Base-by-base conservation (phyloP, 2,329 filamentous ascomycete genomes). In the Colletotrichum plurivorum region DNA sequence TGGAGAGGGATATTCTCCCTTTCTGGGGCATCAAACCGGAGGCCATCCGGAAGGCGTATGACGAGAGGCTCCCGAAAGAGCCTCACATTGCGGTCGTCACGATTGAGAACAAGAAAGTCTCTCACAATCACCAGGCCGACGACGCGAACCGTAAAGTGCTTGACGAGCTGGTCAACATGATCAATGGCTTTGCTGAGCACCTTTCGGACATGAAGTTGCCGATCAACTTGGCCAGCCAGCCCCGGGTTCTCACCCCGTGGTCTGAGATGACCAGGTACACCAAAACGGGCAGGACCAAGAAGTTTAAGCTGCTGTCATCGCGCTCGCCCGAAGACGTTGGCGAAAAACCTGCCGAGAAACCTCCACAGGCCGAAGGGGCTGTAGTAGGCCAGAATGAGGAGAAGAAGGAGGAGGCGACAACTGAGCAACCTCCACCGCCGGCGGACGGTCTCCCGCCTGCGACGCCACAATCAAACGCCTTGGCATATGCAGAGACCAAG, bases 121-220 rank as follows among this genome's bases (percentile, higher is more conserved):
- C 75, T 9, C 79, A 82, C 64, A 82, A 78, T n/a, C 73, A 78
- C 16, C 76, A 78, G 8, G 71, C 73, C 2, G 75, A 79, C 52
- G 76, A 76, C 3, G 74, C 73, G 0, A 75, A 82, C 22, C 76
- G 77, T 18, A 67, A 75, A 13, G 74, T 82, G 20, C 73, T 89
- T 46, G 78, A 84, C 15, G 79, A 81, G n/a, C 75, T 88, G 0
- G 83, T 89, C 7, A 86, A 87, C 4, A 93, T 96, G 88, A 89
- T 97, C 76, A 83, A 88, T 59, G 83, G 86, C 2, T 97, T 97
- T 73, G 86, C 90, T 2, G 81, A 90, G 71, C 89, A 92, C 75
- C 83, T 97, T 15, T 93, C 94, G 1, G 89, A 95, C 71, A 95
- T 97, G 93, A 89, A 94, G 71, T 80, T 97, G 20, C 92, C 93